These are phyloP conservation scores for Collybia sp. DNA, from an alignment of 768 basidiomycete genomes.

Conservation along the genomic window DNA sequence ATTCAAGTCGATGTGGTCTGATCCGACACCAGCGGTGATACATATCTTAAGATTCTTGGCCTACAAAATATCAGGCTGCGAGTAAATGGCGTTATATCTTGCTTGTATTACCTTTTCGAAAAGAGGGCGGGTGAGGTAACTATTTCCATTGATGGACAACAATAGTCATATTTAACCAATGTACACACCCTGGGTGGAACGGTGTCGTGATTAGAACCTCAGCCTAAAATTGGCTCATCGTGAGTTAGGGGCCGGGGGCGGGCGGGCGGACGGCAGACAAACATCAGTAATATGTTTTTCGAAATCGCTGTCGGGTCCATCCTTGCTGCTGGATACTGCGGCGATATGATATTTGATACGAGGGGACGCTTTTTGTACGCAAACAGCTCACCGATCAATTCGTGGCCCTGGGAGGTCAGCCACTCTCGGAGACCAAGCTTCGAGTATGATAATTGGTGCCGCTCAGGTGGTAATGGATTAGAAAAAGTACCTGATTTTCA, in stretches of 20 bases:
- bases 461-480: neutral
- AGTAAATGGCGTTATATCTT: neutral
- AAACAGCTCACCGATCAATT: slow-evolving; percentile 53
- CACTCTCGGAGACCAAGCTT: slow-evolving; percentile 72
- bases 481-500: slow-evolving; percentile 61
- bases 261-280: slow-evolving; percentile 19
- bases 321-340: slow-evolving; percentile 74
- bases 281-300: slow-evolving; percentile 81
- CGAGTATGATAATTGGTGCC: slow-evolving; percentile 3
- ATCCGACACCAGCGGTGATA: slow-evolving; percentile 88
- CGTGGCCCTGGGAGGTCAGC: slow-evolving; percentile 70
- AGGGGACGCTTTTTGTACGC: neutral
- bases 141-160: slow-evolving; percentile 8
- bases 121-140: slow-evolving; percentile 71
- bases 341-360: neutral
- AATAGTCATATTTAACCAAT: neutral
- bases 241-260: neutral
- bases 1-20: slow-evolving; percentile 88
- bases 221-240: slow-evolving; percentile 41
- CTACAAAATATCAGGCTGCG: slow-evolving; percentile 24
- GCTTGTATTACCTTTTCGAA: slow-evolving; percentile 49
- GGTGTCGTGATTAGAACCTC: slow-evolving; percentile 82
- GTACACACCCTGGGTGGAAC: slow-evolving; percentile 67
- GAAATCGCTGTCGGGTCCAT: slow-evolving; percentile 77
- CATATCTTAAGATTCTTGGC: slow-evolving; percentile 89